Percentiles rank a stretch among this genome's conserved stretches.
Evolutionary conservation across 2,329 filamentous ascomycete genomes (phyloP).

Genomic region (Aureobasidium namibiae): DNA sequence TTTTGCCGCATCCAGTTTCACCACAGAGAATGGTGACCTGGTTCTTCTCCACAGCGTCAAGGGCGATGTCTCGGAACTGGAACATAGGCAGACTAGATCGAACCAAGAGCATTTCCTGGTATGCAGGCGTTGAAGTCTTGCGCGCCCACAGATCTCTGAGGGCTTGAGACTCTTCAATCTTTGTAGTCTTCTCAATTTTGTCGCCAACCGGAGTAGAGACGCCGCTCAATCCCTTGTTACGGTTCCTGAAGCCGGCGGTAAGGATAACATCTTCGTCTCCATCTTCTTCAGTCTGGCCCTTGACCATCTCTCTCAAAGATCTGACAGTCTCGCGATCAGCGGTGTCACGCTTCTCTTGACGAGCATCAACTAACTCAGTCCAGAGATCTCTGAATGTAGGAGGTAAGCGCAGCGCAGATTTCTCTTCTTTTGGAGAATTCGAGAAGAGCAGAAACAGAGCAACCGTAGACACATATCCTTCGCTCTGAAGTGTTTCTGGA

Average conservation of each 20-base stretch:
- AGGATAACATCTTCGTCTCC: slow-evolving; percentile 54
- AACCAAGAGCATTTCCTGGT: slow-evolving; percentile 68
- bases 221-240: slow-evolving; percentile 27
- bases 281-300: slow-evolving; percentile 53
- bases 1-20: slow-evolving; percentile 95
- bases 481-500: slow-evolving; percentile 70
- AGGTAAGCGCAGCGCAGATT: slow-evolving; percentile 69
- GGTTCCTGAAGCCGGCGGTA: slow-evolving; percentile 60
- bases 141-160: slow-evolving; percentile 44
- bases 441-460: slow-evolving; percentile 76
- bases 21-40: slow-evolving; percentile 91
- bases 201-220: slow-evolving; percentile 23
- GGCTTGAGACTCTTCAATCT: slow-evolving; percentile 14
- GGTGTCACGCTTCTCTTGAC: slow-evolving; percentile 62
- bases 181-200: slow-evolving; percentile 5
- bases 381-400: slow-evolving; percentile 78
- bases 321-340: slow-evolving; percentile 62
- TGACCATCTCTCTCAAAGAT: slow-evolving; percentile 61
- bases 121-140: slow-evolving; percentile 47
- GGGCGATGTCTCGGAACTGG: slow-evolving; percentile 68
- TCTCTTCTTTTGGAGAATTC: slow-evolving; percentile 74
- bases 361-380: slow-evolving; percentile 64
- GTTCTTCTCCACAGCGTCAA: slow-evolving; percentile 66
- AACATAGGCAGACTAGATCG: slow-evolving; percentile 85
- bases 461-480: slow-evolving; percentile 73